Conservation (phyloP, 352 stramenopile genomes). For the Globisporangium heterothallicum region DNA sequence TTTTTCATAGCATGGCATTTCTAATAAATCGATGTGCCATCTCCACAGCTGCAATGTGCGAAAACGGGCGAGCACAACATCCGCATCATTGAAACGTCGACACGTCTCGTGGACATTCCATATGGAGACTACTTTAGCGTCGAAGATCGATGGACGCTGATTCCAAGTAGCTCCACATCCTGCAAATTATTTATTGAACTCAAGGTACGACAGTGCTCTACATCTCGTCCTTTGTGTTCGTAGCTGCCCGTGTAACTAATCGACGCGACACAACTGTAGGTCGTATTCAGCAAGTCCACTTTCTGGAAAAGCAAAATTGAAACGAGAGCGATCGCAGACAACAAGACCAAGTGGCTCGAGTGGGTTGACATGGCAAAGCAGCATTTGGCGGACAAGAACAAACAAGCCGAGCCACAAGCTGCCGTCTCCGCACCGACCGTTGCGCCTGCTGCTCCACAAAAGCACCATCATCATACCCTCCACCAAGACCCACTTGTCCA, state of each 20-base stretch:
- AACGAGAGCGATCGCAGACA: constrained; percentile 62
- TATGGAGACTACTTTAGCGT: constrained; percentile 88
- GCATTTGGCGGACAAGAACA: constrained; percentile 20
- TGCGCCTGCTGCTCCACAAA: not conserved
- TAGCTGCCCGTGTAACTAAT: too few relatives aligned
- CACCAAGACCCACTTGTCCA: not conserved
- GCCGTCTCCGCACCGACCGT: not conserved
- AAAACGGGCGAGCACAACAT: constrained; percentile 37
- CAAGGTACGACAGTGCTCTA: too few relatives aligned
- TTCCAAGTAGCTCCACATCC: constrained; percentile 32
- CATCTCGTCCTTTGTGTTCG: not conserved
- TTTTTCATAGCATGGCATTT: too few relatives aligned
- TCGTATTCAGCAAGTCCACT: constrained; percentile 81
- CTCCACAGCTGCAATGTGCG: constrained; percentile 51
- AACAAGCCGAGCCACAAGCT: too few relatives aligned
- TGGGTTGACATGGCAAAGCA: constrained; percentile 66
- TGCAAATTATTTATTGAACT: constrained; percentile 75
- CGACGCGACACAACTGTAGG: too few relatives aligned
- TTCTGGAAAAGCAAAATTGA: constrained; percentile 84
- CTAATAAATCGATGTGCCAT: not conserved
- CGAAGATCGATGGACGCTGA: constrained; percentile 75
- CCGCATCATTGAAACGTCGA: constrained; percentile 68
- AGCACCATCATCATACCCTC: not conserved
- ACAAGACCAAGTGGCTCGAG: constrained; percentile 62
- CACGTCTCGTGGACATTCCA: constrained; percentile 73